These are phyloP conservation scores for Mikania micrantha DNA, from an alignment of 129 eudicot species.

Conservation along the genomic window DNA sequence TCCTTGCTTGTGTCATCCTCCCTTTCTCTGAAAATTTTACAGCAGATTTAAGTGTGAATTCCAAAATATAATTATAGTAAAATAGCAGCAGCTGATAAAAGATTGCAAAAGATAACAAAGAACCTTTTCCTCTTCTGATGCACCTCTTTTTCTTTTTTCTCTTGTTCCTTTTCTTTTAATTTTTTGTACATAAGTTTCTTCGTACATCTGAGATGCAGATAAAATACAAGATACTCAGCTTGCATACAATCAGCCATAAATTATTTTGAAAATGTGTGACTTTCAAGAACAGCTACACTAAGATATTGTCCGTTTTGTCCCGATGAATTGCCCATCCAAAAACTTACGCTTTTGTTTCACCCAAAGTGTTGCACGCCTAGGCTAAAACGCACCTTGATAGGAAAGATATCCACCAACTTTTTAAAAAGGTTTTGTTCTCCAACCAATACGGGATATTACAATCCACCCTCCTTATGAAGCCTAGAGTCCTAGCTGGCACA, in stretches of 20 bases:
- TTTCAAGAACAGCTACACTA: no score
- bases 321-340: no score
- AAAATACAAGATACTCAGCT: neutral
- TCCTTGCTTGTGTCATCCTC: slow-evolving; percentile 39
- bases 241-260: neutral
- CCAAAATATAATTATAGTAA: neutral
- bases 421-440: no score
- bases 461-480: no score
- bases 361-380: no score
- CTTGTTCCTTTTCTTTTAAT: slow-evolving; percentile 50
- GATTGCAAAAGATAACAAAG: neutral
- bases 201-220: slow-evolving; percentile 49
- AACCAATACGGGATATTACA: no score
- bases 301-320: no score
- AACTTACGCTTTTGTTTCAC: no score
- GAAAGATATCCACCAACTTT: no score
- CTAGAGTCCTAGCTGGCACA: no score
- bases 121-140: slow-evolving; percentile 58
- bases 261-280: neutral
- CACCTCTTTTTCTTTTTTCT: slow-evolving; percentile 43
- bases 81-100: neutral
- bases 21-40: slow-evolving; percentile 43
- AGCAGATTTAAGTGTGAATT: slow-evolving; percentile 1
- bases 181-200: slow-evolving; percentile 76
- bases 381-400: no score